Evolutionary conservation across 768 basidiomycete genomes (phyloP).

Genomic region (Auriculariales sp.): DNA sequence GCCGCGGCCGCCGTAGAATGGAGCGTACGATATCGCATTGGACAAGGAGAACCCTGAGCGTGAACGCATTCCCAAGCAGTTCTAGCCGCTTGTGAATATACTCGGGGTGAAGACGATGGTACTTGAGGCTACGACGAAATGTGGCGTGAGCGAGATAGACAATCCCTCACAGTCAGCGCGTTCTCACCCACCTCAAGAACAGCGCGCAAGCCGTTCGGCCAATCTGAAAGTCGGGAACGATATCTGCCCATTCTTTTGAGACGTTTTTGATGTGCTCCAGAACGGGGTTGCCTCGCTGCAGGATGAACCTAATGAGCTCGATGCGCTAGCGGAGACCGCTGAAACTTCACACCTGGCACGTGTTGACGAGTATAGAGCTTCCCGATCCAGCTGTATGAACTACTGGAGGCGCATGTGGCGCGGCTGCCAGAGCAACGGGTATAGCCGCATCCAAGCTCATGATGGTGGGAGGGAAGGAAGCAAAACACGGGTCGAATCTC

Average conservation of each 20-base stretch:
- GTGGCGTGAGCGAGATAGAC: not conserved
- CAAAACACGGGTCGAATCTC: too few relatives aligned
- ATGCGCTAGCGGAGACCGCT: not conserved
- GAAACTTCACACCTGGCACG: conserved; percentile 33
- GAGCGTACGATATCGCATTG: conserved; percentile 81
- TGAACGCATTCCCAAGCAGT: conserved; percentile 68
- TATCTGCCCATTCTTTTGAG: conserved; percentile 88
- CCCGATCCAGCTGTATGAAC: conserved; percentile 14
- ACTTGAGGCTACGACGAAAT: conserved; percentile 48
- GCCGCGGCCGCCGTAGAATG: not conserved
- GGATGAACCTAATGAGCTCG: conserved; percentile 1
- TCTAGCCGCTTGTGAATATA: conserved; percentile 89
- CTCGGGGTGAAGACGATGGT: conserved; percentile 94
- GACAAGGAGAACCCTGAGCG: conserved; percentile 71
- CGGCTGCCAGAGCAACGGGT: not conserved
- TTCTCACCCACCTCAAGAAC: conserved; percentile 58
- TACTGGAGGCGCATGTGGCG: conserved; percentile 18
- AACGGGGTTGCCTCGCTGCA: conserved; percentile 76
- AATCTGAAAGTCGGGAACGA: conserved; percentile 88
- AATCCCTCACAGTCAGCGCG: not conserved
- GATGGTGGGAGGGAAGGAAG: too few relatives aligned
- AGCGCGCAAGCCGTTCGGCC: conserved; percentile 86
- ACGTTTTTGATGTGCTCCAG: conserved; percentile 77
- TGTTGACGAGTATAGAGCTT: conserved; percentile 36
- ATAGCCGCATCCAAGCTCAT: too few relatives aligned